Evolutionary conservation across 352 stramenopile genomes (phyloP).

Genomic region (Pythium dissotocum): DNA sequence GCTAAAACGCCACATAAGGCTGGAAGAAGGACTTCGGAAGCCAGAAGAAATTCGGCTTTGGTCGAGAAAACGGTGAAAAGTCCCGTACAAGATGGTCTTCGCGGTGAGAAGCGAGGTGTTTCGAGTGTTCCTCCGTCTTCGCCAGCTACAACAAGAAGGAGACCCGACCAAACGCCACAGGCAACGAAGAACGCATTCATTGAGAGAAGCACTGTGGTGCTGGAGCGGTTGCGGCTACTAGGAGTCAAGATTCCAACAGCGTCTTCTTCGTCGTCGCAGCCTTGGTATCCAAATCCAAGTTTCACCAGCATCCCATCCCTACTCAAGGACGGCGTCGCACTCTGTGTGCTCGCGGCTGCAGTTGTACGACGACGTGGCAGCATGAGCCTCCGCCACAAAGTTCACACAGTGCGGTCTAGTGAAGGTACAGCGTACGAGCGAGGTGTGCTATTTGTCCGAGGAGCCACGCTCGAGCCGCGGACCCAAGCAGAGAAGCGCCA

Average conservation of each 20-base stretch:
- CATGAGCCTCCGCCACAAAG: conserved; percentile 17
- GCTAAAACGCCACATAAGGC: no score
- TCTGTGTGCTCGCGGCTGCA: conserved; percentile 13
- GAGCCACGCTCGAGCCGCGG: conserved; percentile 3
- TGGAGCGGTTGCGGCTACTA: background rate
- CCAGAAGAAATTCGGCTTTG: no score
- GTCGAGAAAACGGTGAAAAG: no score
- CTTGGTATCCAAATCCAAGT: background rate
- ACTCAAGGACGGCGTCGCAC: conserved; percentile 7
- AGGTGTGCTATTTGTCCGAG: conserved; percentile 5
- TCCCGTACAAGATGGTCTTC: no score
- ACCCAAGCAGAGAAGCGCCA: conserved; percentile 19
- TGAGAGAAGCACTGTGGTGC: background rate
- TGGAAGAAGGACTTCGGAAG: no score
- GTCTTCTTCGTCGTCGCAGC: background rate
- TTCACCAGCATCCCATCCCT: no score
- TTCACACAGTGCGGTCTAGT: conserved; percentile 1
- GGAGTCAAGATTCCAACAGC: background rate
- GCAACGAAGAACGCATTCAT: background rate
- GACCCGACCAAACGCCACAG: background rate
- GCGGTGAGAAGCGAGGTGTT: no score
- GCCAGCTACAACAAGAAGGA: no score
- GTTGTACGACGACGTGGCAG: conserved; percentile 13
- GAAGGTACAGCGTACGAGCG: background rate
- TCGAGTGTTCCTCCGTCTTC: no score